A percentile compares a stretch with the other conserved stretches of the same genome.
phyloP scores from a whole-genome alignment of 202 grass and related monocot species.

The Sporobolus alterniflorus region DNA sequence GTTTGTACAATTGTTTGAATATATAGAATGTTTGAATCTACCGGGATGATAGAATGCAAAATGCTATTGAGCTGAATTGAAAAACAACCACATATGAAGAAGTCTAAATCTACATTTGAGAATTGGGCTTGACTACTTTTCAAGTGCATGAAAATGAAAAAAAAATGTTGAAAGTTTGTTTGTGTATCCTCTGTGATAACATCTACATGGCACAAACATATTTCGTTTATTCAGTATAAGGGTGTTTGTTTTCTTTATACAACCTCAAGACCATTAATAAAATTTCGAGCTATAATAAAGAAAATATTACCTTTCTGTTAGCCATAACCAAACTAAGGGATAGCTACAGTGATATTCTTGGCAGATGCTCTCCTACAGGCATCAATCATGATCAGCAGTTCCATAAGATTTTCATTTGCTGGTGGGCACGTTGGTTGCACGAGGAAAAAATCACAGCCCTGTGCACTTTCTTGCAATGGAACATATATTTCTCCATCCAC shows the following conservation, averaged over 20 bases:
- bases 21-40: background rate
- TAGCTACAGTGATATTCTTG: slow-evolving; percentile 96
- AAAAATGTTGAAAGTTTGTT: slow-evolving; percentile 1
- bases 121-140: background rate
- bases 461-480: slow-evolving; percentile 95
- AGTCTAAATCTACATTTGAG: background rate
- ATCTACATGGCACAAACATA: background rate
- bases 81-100: background rate
- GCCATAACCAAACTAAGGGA: slow-evolving; percentile 99
- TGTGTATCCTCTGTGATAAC: slow-evolving; percentile 7
- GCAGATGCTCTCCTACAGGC: slow-evolving; percentile 98
- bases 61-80: background rate
- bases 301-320: slow-evolving; percentile 79
- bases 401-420: slow-evolving; percentile 99
- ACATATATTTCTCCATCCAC: slow-evolving; percentile 98
- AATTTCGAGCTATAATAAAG: background rate
- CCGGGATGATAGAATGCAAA: background rate
- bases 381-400: slow-evolving; percentile 95
- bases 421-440: slow-evolving; percentile 95
- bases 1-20: background rate
- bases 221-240: background rate
- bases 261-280: background rate
- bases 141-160: background rate
- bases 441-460: slow-evolving; percentile 93
- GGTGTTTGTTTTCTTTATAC: background rate